Evolutionary conservation across 164 flowering plant genomes (phyloP), one percentile per base, ranked within the genome.

Genomic region (Sedum album): DNA sequence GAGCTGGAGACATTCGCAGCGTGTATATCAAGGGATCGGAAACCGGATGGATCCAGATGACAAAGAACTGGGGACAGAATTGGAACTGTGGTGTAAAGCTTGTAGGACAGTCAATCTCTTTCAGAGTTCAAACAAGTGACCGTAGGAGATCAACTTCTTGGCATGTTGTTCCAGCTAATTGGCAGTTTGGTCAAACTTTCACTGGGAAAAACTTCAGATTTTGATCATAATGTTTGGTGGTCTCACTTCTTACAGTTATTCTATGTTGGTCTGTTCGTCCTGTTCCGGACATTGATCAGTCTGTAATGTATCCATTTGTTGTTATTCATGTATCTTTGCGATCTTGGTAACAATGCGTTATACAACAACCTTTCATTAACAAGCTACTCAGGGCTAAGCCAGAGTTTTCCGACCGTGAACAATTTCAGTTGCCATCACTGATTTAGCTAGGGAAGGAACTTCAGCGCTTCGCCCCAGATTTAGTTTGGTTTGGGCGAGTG

Each of bases 391-490:
- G n/a, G n/a, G n/a, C n/a, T n/a, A n/a, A n/a, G n/a, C n/a, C n/a
- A n/a, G n/a, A n/a, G n/a, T n/a, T n/a, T n/a, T n/a, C n/a, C n/a
- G n/a, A n/a, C n/a, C n/a, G n/a, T n/a, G n/a, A n/a, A n/a, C n/a
- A n/a, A n/a, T n/a, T n/a, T n/a, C n/a, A n/a, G n/a, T n/a, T n/a
- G n/a, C n/a, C n/a, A n/a, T n/a, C n/a, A n/a, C n/a, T n/a, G n/a
- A n/a, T n/a, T n/a, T n/a, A n/a, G 38, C 3, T 3, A 3, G 38
- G 38, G 3, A 1, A 18, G 53, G 4, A 72, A 77, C 80, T 39
- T 70, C 79, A 23, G 83, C 75, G 68, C 84, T 83, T 64, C 72
- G 72, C 62, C 85, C 71, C 1, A 84, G 82, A 31, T 21, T 68
- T 26, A 55, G 20, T 31, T 67, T 60, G 66, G 41, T 61, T 41